Conservation (phyloP, 2,329 filamentous ascomycete genomes). For the Apiospora arundinis region DNA sequence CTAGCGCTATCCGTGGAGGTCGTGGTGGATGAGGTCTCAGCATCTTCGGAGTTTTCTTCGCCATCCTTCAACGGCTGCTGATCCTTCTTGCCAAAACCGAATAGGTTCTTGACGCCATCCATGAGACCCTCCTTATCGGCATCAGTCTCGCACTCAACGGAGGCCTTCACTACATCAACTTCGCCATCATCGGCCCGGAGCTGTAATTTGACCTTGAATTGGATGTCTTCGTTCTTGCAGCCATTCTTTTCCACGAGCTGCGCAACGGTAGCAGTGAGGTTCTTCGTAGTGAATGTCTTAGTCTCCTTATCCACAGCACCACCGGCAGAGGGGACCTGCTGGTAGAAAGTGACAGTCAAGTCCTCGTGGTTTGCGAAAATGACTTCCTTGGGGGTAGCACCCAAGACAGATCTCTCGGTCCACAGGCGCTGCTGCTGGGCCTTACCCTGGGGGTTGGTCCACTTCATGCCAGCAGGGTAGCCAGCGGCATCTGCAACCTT, state of each 20-base stretch:
- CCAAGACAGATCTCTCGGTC: slow-evolving; percentile 76
- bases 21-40: slow-evolving; percentile 47
- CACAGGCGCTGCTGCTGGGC: slow-evolving; percentile 83
- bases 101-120: slow-evolving; percentile 93
- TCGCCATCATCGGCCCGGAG: slow-evolving; percentile 77
- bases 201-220: slow-evolving; percentile 78
- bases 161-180: slow-evolving; percentile 77
- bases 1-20: slow-evolving; percentile 50
- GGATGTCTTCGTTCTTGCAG: slow-evolving; percentile 78
- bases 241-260: slow-evolving; percentile 79
- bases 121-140: slow-evolving; percentile 81
- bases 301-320: slow-evolving; percentile 64
- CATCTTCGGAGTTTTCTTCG: slow-evolving; percentile 54
- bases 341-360: slow-evolving; percentile 80
- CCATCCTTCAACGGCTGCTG: slow-evolving; percentile 76
- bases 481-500: slow-evolving; percentile 76
- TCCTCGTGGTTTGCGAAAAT: slow-evolving; percentile 84
- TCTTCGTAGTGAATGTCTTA: slow-evolving; percentile 75
- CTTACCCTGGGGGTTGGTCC: slow-evolving; percentile 72
- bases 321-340: slow-evolving; percentile 63
- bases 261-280: slow-evolving; percentile 83
- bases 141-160: slow-evolving; percentile 85
- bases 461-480: slow-evolving; percentile 79
- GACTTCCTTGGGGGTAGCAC: slow-evolving; percentile 80
- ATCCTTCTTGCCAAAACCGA: slow-evolving; percentile 90